phyloP scores from a whole-genome alignment of 2,329 filamentous ascomycete genomes.

The Aspergillus pseudoglaucus region DNA sequence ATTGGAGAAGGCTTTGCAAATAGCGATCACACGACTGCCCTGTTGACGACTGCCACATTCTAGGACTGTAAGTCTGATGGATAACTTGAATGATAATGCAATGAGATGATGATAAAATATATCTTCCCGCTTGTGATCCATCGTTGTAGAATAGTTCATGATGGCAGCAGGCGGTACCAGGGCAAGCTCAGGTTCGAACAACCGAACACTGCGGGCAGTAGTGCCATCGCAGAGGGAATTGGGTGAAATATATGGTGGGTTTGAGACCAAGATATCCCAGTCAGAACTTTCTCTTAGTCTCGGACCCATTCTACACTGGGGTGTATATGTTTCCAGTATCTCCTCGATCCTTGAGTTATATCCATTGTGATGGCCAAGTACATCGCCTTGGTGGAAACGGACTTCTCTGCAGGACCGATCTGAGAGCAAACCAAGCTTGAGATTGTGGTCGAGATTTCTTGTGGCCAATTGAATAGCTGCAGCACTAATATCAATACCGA shows the following conservation, averaged over 20 bases:
- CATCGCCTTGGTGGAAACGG: conserved; percentile 43
- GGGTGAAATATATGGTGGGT: conserved; percentile 83
- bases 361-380: conserved; percentile 20
- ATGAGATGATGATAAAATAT: conserved; percentile 32
- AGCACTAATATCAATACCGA: conserved; percentile 67
- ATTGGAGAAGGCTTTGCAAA: conserved; percentile 6
- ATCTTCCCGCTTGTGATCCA: conserved; percentile 19
- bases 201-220: conserved; percentile 67
- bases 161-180: conserved; percentile 54
- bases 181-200: conserved; percentile 73
- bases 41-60: conserved; percentile 33
- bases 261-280: conserved; percentile 69
- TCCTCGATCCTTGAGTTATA: conserved; percentile 8
- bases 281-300: not conserved
- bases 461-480: conserved; percentile 59
- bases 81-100: conserved; percentile 16
- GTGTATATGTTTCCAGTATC: conserved; percentile 6
- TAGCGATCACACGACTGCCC: conserved; percentile 24
- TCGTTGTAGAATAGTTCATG: not conserved
- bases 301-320: not conserved
- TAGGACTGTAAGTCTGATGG: conserved; percentile 24
- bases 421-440: conserved; percentile 20
- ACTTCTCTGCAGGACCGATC: conserved; percentile 29
- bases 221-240: conserved; percentile 51
- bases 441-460: conserved; percentile 56